phyloP scores from a whole-genome alignment of 768 basidiomycete species.

The Boletus rufocinnamomeus region DNA sequence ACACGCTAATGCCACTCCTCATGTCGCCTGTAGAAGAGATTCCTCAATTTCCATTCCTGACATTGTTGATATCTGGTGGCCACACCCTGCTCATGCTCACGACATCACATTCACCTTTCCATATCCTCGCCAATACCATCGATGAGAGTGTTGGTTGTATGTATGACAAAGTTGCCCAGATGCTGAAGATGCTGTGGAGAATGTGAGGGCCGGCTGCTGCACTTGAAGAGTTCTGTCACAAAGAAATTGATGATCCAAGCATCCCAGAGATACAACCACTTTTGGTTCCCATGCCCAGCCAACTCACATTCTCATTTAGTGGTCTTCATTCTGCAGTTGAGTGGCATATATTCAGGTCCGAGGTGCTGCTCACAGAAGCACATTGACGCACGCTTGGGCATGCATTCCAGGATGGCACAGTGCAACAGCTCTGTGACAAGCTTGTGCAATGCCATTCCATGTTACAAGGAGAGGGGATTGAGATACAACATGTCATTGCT shows the following conservation, averaged over 20 bases:
- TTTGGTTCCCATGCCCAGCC: constrained; percentile 51
- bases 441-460: constrained; percentile 38
- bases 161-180: constrained; percentile 80
- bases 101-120: constrained; percentile 54
- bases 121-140: constrained; percentile 68
- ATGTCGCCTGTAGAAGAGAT: constrained; percentile 47
- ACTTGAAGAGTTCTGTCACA: constrained; percentile 68
- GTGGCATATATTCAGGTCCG: constrained; percentile 47
- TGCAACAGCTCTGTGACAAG: constrained; percentile 76
- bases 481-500: constrained; percentile 65
- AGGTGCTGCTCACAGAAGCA: constrained; percentile 33
- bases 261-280: constrained; percentile 40
- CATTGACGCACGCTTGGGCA: constrained; percentile 54
- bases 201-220: constrained; percentile 74
- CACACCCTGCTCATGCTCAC: constrained; percentile 89
- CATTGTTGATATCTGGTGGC: constrained; percentile 89
- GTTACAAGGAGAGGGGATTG: constrained; percentile 50
- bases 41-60: constrained; percentile 82
- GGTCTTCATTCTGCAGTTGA: constrained; percentile 75
- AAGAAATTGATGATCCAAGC: constrained; percentile 19
- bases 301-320: constrained; percentile 75
- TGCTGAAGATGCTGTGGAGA: constrained; percentile 67
- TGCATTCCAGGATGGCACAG: constrained; percentile 71
- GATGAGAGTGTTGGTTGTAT: constrained; percentile 79
- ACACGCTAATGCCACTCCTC: constrained; percentile 79